phyloP scores from a whole-genome alignment of 768 basidiomycete genomes.

The Pisolithus sp. region DNA sequence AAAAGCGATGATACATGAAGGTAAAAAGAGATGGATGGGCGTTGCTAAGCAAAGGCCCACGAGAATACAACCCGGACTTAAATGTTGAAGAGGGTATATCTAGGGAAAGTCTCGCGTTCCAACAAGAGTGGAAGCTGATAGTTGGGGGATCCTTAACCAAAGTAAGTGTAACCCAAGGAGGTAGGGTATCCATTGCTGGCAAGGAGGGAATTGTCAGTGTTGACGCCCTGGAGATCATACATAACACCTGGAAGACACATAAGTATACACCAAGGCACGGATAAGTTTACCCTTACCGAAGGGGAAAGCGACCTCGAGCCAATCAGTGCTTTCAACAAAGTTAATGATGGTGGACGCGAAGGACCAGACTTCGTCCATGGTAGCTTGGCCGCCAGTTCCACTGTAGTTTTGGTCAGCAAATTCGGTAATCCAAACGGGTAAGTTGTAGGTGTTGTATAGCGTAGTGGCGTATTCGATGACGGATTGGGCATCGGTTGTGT shows the following conservation, averaged over 20 bases:
- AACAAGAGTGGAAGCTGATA: background rate
- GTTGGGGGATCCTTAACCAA: constrained; percentile 17
- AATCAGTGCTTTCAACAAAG: constrained; percentile 38
- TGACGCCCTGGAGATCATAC: constrained; percentile 47
- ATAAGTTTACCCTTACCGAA: constrained; percentile 50
- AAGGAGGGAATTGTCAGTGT: constrained; percentile 47
- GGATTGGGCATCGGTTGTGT: constrained; percentile 42
- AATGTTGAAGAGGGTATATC: background rate
- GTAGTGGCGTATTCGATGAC: constrained; percentile 47
- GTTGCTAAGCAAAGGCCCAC: background rate
- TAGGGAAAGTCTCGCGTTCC: background rate
- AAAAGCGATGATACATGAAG: background rate
- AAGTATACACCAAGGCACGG: background rate
- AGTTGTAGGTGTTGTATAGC: constrained; percentile 39
- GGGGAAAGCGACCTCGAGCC: constrained; percentile 36
- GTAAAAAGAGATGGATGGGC: background rate
- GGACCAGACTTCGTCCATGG: constrained; percentile 28
- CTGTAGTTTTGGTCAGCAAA: constrained; percentile 66
- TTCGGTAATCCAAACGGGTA: constrained; percentile 55
- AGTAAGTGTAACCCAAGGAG: constrained; percentile 44
- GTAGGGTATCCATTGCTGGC: constrained; percentile 37
- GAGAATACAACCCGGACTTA: background rate
- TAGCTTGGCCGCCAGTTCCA: constrained; percentile 32
- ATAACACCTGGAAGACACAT: constrained; percentile 39
- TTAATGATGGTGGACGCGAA: constrained; percentile 39